These are phyloP conservation scores for Blastocystis sp. DNA, from an alignment of 352 stramenopile species.

Conservation along the genomic window DNA sequence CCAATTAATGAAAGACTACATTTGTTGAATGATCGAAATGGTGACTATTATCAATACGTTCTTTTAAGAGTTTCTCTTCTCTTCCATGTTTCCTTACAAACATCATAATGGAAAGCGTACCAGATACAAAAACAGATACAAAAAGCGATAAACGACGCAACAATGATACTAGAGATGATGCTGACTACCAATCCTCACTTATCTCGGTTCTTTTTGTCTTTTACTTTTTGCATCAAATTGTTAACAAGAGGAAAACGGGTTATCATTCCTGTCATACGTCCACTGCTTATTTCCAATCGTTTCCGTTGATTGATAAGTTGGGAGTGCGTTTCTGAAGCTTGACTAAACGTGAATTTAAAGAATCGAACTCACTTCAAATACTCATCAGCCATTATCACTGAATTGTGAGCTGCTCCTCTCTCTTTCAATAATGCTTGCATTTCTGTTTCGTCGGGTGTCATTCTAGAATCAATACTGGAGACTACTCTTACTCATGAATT, in stretches of 20 bases:
- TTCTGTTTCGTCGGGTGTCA: slow-evolving; percentile 32
- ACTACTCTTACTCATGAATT: not conserved
- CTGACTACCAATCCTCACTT: not conserved
- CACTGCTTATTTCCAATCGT: slow-evolving; percentile 11
- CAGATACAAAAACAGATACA: slow-evolving; percentile 54
- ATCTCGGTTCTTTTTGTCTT: slow-evolving; percentile 20
- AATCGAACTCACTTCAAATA: slow-evolving; percentile 1
- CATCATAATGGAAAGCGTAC: slow-evolving; percentile 30
- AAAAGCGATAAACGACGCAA: not conserved
- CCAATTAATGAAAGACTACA: not conserved
- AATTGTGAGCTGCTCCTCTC: not conserved
- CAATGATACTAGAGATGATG: slow-evolving; percentile 7
- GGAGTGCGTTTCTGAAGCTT: slow-evolving; percentile 9
- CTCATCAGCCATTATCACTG: slow-evolving; percentile 43
- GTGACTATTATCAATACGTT: slow-evolving; percentile 13
- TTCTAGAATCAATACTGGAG: not conserved
- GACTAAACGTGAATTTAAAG: not conserved
- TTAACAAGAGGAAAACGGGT: slow-evolving; percentile 17
- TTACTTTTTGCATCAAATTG: not conserved
- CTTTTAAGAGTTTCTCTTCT: slow-evolving; percentile 29
- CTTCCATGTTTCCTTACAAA: slow-evolving; percentile 8
- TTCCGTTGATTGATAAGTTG: slow-evolving; percentile 16
- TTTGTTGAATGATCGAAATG: not conserved
- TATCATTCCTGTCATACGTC: not conserved
- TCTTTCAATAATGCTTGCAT: slow-evolving; percentile 39